Percentiles rank a stretch among this genome's conserved stretches.
These are phyloP conservation scores for Musa itinerans DNA, from an alignment of 176 grass and related monocot genomes.

Conservation along the genomic window DNA sequence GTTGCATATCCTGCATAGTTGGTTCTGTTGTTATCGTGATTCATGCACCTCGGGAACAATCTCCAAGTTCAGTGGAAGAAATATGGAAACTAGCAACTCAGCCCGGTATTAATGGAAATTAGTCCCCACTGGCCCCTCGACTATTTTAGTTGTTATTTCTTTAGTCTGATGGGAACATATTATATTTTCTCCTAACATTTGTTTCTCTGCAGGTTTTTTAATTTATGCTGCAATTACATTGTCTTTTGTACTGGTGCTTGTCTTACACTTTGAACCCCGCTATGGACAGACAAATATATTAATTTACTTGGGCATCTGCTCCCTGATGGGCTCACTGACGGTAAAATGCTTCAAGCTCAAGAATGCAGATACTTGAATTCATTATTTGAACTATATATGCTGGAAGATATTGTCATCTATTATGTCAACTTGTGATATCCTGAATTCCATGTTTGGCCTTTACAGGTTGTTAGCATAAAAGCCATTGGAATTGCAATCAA, in stretches of 20 bases:
- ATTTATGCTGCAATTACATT: constrained; percentile 51
- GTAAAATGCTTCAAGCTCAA: constrained; percentile 26
- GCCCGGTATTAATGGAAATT: constrained; percentile 37
- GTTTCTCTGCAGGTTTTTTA: constrained; percentile 49
- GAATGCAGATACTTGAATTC: not conserved
- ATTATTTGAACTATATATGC: not conserved
- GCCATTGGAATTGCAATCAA: constrained; percentile 91
- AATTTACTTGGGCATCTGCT: constrained; percentile 90
- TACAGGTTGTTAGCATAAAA: constrained; percentile 93
- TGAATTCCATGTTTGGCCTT: not conserved
- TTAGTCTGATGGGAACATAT: not conserved
- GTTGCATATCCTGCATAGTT: constrained; percentile 82
- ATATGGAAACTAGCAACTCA: constrained; percentile 86
- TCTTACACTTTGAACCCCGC: constrained; percentile 67
- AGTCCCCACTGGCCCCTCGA: no score
- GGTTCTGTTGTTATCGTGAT: constrained; percentile 88
- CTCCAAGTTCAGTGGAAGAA: constrained; percentile 67
- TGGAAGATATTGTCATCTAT: not conserved
- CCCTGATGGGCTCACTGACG: constrained; percentile 87
- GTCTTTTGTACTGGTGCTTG: constrained; percentile 38
- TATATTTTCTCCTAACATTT: constrained; percentile 12
- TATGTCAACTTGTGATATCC: not conserved
- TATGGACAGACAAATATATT: constrained; percentile 91
- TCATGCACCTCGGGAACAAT: constrained; percentile 75
- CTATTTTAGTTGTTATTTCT: no score